phyloP scores from a whole-genome alignment of 164 flowering plant species.

The Euptelea pleiosperma region DNA sequence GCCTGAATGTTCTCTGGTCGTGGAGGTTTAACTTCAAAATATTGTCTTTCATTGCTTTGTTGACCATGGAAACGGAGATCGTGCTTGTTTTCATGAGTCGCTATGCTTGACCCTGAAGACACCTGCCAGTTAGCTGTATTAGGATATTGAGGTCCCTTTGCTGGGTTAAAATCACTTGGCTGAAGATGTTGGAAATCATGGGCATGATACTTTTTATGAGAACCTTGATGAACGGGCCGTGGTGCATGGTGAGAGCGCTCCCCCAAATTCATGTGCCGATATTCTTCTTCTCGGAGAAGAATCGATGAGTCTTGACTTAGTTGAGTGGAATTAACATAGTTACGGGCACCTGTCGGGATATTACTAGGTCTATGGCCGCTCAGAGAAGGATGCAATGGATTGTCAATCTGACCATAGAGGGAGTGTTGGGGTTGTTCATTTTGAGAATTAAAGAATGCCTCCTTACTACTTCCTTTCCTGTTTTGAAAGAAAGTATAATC shows the following conservation, averaged over 20 bases:
- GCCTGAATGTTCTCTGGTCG: conserved; percentile 3
- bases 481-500: background rate
- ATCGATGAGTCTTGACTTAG: conserved; percentile 10
- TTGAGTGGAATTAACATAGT: conserved; percentile 1
- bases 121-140: conserved; percentile 10
- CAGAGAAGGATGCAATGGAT: conserved; percentile 2
- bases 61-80: conserved; percentile 16
- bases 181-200: conserved; percentile 14
- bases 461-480: conserved; percentile 6
- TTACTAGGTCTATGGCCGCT: conserved; percentile 2
- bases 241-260: background rate
- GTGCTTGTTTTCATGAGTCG: conserved; percentile 14
- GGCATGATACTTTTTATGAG: conserved; percentile 13
- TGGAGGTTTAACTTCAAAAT: conserved; percentile 15
- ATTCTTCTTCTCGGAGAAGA: conserved; percentile 8
- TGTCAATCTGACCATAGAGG: conserved; percentile 9
- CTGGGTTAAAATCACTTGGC: conserved; percentile 9
- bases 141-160: conserved; percentile 14
- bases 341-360: conserved; percentile 4
- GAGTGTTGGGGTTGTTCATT: conserved; percentile 5
- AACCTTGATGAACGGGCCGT: conserved; percentile 2
- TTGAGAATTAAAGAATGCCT: conserved; percentile 3
- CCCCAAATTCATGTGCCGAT: background rate
- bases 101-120: conserved; percentile 5
- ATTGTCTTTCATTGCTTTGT: conserved; percentile 15